Percentiles rank a stretch among this genome's conserved stretches.
phyloP scores from a whole-genome alignment of 202 grass and related monocot species.

The Bolboschoenoplectus hybrid region DNA sequence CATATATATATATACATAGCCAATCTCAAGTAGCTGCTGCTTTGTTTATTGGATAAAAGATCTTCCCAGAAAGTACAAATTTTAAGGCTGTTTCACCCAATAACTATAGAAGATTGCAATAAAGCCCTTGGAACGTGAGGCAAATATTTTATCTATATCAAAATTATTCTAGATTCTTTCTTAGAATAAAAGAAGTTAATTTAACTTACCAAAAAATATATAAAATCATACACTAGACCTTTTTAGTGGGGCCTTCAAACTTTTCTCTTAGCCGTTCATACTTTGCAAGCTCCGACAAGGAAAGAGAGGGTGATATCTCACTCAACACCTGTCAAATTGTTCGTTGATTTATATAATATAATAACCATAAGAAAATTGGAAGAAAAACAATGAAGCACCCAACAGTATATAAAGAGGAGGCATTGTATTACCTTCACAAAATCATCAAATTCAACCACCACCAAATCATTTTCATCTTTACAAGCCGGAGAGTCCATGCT shows the following conservation, averaged over 20 bases:
- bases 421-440: conserved; percentile 66
- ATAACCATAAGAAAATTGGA: conserved; percentile 17
- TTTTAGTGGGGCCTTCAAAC: conserved; percentile 80
- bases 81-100: not conserved
- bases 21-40: conserved; percentile 15
- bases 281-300: conserved; percentile 68
- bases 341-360: conserved; percentile 19
- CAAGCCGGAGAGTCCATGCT: conserved; percentile 47
- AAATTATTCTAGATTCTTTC: conserved; percentile 11
- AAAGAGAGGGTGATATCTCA: conserved; percentile 78
- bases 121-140: not conserved
- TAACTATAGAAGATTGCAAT: not conserved
- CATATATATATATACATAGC: not conserved
- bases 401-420: conserved; percentile 26
- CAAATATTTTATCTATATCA: conserved; percentile 8
- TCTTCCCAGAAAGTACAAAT: not conserved
- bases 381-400: not conserved
- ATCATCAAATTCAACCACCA: conserved; percentile 71
- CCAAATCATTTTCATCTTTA: conserved; percentile 54
- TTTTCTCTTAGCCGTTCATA: conserved; percentile 73
- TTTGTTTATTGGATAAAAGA: conserved; percentile 5
- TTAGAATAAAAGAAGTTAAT: not conserved
- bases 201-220: not conserved
- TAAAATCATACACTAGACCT: conserved; percentile 29
- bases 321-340: conserved; percentile 57